phyloP scores from a whole-genome alignment of 1,139 yeast species.

The Kodamaea ohmeri region DNA sequence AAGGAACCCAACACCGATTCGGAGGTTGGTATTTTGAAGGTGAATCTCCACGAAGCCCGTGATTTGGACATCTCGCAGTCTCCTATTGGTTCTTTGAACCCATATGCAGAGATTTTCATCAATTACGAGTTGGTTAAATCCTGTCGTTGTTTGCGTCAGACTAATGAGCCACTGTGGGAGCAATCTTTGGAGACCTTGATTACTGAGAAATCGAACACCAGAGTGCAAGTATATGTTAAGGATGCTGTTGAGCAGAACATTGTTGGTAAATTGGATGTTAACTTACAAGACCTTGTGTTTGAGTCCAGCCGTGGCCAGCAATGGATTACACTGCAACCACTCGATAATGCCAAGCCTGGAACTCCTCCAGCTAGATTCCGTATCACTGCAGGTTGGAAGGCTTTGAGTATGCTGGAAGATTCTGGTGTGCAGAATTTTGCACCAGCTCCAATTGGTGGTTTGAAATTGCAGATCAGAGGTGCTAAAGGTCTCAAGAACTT shows the following conservation, averaged over 20 bases:
- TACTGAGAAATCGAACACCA: conserved; percentile 56
- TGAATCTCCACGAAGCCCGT: conserved; percentile 70
- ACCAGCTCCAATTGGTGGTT: conserved; percentile 63
- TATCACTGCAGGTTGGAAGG: conserved; percentile 65
- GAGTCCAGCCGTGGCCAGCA: conserved; percentile 53
- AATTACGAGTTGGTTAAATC: conserved; percentile 52
- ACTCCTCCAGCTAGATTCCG: conserved; percentile 49
- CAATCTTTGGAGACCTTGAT: conserved; percentile 59
- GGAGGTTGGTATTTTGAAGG: conserved; percentile 69
- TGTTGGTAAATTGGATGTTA: conserved; percentile 54
- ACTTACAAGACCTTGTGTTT: conserved; percentile 53
- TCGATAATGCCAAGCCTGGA: conserved; percentile 16
- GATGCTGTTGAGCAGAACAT: conserved; percentile 51
- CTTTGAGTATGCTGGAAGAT: conserved; percentile 56
- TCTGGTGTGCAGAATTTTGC: conserved; percentile 42
- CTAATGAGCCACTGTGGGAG: conserved; percentile 73
- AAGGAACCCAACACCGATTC: conserved; percentile 50
- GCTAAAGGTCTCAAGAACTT: conserved; percentile 57
- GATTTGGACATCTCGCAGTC: conserved; percentile 65
- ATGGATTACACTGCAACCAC: conserved; percentile 46
- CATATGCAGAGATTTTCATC: conserved; percentile 64
- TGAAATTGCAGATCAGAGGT: conserved; percentile 55
- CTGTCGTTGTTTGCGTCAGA: conserved; percentile 60
- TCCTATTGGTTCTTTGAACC: conserved; percentile 66
- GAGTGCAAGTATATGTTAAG: conserved; percentile 52